phyloP scores from a whole-genome alignment of 768 basidiomycete species.

The Strobilomyces dryophilus region DNA sequence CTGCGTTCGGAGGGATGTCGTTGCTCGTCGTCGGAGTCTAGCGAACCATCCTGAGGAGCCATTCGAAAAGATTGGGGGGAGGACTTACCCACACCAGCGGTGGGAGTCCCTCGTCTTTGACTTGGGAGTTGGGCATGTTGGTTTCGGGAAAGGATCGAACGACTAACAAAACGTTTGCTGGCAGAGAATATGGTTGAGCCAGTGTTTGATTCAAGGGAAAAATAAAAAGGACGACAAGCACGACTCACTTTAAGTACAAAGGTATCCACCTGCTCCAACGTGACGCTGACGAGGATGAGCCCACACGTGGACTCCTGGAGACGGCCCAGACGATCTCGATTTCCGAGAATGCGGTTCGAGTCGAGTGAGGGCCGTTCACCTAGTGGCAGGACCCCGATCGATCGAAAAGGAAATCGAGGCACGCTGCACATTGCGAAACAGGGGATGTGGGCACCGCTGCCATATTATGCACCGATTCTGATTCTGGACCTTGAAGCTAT shows the following conservation, averaged over 20 bases:
- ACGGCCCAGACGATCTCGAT: neutral
- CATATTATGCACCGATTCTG: no score
- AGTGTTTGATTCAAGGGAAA: neutral
- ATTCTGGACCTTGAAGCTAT: no score
- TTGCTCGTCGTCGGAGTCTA: slow-evolving; percentile 17
- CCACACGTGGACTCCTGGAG: neutral
- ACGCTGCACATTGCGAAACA: no score
- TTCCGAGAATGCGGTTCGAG: neutral
- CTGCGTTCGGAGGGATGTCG: slow-evolving; percentile 18
- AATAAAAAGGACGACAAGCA: neutral
- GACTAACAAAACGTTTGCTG: neutral
- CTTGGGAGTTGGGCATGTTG: neutral
- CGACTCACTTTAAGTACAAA: neutral
- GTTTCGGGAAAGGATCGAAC: neutral
- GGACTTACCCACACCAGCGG: neutral
- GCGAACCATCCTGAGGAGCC: neutral
- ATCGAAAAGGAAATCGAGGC: neutral
- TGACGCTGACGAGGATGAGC: neutral
- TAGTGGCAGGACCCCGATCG: neutral
- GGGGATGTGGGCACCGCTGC: no score
- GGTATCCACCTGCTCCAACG: neutral
- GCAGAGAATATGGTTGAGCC: no score
- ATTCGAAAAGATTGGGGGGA: neutral
- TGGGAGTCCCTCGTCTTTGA: neutral
- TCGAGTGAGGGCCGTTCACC: no score